A percentile compares a stretch with the other conserved stretches of the same genome.
Evolutionary conservation across 2,329 filamentous ascomycete genomes (phyloP).

Genomic region (Trematosphaeria pertusa): DNA sequence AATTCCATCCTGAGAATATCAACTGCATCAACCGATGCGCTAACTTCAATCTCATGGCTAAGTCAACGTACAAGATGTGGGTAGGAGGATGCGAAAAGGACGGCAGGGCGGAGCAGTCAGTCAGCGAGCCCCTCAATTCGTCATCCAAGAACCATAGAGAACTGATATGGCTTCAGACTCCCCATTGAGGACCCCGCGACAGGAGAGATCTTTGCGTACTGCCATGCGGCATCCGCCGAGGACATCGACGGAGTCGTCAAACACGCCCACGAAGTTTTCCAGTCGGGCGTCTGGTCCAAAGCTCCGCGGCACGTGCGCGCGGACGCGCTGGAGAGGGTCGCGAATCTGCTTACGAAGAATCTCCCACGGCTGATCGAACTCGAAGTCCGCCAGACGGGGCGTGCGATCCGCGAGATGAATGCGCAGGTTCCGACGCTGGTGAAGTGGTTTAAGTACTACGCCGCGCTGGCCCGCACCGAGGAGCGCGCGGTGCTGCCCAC

Average conservation of each 20-base stretch:
- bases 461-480: constrained; percentile 70
- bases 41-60: no score
- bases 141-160: no score
- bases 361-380: constrained; percentile 66
- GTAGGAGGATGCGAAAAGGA: constrained; percentile 50
- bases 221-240: constrained; percentile 55
- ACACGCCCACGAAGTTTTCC: constrained; percentile 56
- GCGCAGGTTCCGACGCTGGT: constrained; percentile 71
- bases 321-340: constrained; percentile 67
- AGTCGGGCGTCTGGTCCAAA: constrained; percentile 63
- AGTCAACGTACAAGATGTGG: constrained; percentile 49
- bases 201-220: constrained; percentile 60
- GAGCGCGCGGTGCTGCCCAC: constrained; percentile 72
- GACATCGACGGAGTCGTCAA: constrained; percentile 55
- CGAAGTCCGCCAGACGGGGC: constrained; percentile 73
- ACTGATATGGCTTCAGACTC: no score
- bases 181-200: constrained; percentile 62
- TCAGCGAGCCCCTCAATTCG: constrained; percentile 29
- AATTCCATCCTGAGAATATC: no score
- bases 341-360: constrained; percentile 59
- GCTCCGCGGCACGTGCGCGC: constrained; percentile 65
- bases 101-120: constrained; percentile 58
- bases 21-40: no score
- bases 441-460: constrained; percentile 76
- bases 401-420: constrained; percentile 72